Conservation (phyloP, 2,329 filamentous ascomycete species). For the Xylariaceae sp. region DNA sequence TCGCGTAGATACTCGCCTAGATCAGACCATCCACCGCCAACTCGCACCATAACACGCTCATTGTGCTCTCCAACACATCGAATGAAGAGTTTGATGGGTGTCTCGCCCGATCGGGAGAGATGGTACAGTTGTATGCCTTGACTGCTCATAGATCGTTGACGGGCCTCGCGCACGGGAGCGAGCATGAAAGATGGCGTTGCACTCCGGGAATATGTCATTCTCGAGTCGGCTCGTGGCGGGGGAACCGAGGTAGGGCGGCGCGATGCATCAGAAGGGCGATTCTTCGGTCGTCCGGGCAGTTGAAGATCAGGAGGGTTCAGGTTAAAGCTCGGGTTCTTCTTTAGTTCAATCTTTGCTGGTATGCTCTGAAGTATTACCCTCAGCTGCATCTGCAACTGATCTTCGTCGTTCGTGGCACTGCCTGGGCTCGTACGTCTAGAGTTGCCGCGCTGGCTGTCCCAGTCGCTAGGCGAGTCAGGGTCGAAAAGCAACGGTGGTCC, state of each 20-base stretch:
- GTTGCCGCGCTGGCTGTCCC: conserved; percentile 31
- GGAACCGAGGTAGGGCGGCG: conserved; percentile 46
- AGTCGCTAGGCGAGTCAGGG: conserved; percentile 39
- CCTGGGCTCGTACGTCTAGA: conserved; percentile 35
- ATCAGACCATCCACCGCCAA: conserved; percentile 97
- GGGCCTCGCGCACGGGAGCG: conserved; percentile 51
- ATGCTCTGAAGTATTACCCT: conserved; percentile 71
- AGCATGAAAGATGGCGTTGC: conserved; percentile 59
- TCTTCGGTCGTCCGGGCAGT: conserved; percentile 41
- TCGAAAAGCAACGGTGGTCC: conserved; percentile 44
- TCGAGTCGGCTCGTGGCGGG: conserved; percentile 41
- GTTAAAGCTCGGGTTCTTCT: conserved; percentile 45
- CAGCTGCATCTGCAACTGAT: conserved; percentile 74
- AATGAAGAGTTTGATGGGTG: conserved; percentile 91
- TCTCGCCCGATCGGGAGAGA: conserved; percentile 74
- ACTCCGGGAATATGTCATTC: conserved; percentile 55
- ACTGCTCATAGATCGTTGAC: conserved; percentile 44
- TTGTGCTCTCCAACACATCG: conserved; percentile 84
- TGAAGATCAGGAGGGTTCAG: conserved; percentile 56
- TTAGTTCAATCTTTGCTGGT: conserved; percentile 72
- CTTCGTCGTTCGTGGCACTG: conserved; percentile 44
- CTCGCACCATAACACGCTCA: conserved; percentile 94
- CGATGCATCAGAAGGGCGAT: conserved; percentile 40
- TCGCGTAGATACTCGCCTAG: conserved; percentile 90
- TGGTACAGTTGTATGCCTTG: conserved; percentile 89